phyloP scores from a whole-genome alignment of 2,329 filamentous ascomycete species.

The Pseudocercospora eumusae region DNA sequence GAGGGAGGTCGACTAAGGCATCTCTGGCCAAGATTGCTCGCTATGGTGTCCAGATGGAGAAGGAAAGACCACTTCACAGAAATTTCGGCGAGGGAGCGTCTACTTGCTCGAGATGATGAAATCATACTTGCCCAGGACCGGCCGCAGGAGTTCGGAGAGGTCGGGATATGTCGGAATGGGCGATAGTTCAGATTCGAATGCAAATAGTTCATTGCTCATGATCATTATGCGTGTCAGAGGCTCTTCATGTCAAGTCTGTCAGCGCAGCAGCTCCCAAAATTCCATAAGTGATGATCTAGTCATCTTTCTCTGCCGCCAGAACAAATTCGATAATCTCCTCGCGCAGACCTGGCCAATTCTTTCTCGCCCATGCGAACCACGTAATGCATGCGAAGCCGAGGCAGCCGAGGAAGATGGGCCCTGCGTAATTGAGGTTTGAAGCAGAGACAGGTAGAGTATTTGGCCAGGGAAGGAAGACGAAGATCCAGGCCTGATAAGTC shows the following conservation, averaged over 20 bases:
- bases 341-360: conserved; percentile 1
- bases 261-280: neutral
- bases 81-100: conserved; percentile 9
- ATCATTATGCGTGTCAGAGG: neutral
- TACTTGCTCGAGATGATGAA: conserved; percentile 8
- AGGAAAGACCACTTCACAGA: conserved; percentile 11
- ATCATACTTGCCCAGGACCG: too few relatives aligned
- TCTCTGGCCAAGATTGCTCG: neutral
- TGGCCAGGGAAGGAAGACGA: conserved; percentile 56
- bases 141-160: neutral
- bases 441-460: conserved; percentile 38
- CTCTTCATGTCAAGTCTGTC: neutral
- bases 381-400: neutral
- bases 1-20: neutral
- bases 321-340: conserved; percentile 9
- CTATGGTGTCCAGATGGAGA: neutral
- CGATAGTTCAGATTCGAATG: neutral
- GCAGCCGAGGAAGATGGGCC: conserved; percentile 5
- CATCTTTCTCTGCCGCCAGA: conserved; percentile 3
- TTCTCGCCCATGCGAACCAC: conserved; percentile 11
- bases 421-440: conserved; percentile 49
- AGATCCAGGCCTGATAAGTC: conserved; percentile 38
- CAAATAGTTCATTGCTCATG: neutral
- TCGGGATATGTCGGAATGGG: neutral
- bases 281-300: neutral